Base-by-base conservation (phyloP, 2,329 filamentous ascomycete species). In the Ceratocystiopsis sp. region DNA sequence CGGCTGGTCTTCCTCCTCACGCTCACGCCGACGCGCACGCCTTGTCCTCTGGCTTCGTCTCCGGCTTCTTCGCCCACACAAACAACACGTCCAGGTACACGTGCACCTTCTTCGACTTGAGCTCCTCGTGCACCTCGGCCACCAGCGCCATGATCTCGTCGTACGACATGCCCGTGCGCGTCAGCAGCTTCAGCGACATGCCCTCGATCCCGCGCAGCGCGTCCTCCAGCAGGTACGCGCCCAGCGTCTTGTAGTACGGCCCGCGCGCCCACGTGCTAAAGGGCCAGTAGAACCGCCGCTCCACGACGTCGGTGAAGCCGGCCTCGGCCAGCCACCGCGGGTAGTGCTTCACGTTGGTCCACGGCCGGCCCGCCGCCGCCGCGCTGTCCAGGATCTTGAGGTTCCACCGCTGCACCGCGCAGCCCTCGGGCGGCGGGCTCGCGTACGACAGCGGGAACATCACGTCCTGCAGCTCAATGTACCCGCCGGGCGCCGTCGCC, bases 251-350 rank as follows among this genome's bases (percentile, higher is more conserved):
- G 38, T 52, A 51, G 46, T 52, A 50, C 29, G 48, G 43, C 5
- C 52, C 54, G 16, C 49, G 52, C 2, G 54, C 42, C 54, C 54
- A 57, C 3, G 51, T 32, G 41, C 44, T 49, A 17, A 50, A 40
- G 5, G 53, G 52, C 49, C 51, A 55, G 42, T 49, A 51, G 34
- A 54, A 54, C 11, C 34, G 45, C 37, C 49, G 49, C 45, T 55
- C 54, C 13, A 51, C 49, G 7, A 57, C 46, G 13, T 53, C 43
- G 37, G 48, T 50, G 37, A 55, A 52, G 0, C 55, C 53, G 38
- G 46, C 44, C 42, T 53, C 52, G 41, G 49, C 37, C 42, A 54
- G 45, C 38, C 46, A 45, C 5, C 43, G 42, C 19, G 46, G 48
- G 38, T 49, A 50, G 33, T 40, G 11, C n/a, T 8, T 11, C 38